Evolutionary conservation across 1,284 basidiomycete species (phyloP), one percentile per base, ranked within the genome.

Genomic region (Apiotrichum gracile): DNA sequence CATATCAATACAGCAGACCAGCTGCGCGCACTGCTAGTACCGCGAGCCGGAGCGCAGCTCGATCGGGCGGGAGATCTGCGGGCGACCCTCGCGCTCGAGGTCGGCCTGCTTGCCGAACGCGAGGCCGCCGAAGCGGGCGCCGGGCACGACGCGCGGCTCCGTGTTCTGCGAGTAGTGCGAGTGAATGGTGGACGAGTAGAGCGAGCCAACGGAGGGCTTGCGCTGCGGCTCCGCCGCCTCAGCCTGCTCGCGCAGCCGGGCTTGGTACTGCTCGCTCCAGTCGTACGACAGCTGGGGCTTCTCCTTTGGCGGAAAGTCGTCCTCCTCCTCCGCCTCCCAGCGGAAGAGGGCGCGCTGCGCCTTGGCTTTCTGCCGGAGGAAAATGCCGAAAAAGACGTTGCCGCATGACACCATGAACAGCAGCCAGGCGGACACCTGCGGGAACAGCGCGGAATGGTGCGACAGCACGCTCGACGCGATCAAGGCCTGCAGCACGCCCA

Each of bases 401-500:
- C 88, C 68, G 68, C 87, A 87, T 2, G 88, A 89, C 49, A 92
- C 69, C 44, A 88, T 79, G 76, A 93, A 92, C 61, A 93, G 79
- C 73, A 92, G 81, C 81, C 91, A 89, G 17, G 85, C 85, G 2
- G 87, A 80, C 52, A 91, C 87, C 62, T 91, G 84, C 1, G 88
- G 81, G 72, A 92, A 90, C 57, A 81, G 80, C 60, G 84, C 80
- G 52, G 87, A 84, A 64, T 84, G 84, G 72, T 90, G 88, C 1
- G 87, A 88, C 57, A 92, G 84, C 44, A 91, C 83, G 47, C 85
- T 83, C 0, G 86, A 85, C 19, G 86, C 86, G 61, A 91, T 83
- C 84, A 91, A 77, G 75, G 83, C 83, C 72, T 93, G 85, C 67
- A 91, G 85, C 54, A 87, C 81, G 21, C 90, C 90, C 6, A 91